Conservation (phyloP, 2,329 filamentous ascomycete genomes). For the Epichloe scottii region DNA sequence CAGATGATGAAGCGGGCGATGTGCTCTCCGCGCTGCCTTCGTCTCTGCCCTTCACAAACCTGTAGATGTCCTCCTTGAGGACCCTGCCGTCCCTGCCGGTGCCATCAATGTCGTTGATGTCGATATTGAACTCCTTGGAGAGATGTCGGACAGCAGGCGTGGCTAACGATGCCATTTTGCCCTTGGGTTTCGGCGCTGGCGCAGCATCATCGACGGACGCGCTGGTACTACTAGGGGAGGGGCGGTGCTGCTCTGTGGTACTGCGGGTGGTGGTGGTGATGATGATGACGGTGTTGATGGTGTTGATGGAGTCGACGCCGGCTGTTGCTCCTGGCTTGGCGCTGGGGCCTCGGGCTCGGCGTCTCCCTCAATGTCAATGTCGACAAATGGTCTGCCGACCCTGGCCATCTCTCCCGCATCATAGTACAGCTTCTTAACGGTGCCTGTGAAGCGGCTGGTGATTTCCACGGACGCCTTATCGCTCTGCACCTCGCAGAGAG, state of each 20-base stretch:
- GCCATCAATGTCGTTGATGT: constrained; percentile 67
- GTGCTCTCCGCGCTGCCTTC: constrained; percentile 14
- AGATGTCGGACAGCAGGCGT: constrained; percentile 88
- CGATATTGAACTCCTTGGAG: constrained; percentile 64
- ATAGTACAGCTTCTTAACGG: constrained; percentile 93
- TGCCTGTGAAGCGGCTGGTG: constrained; percentile 85
- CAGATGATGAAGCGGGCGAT: constrained; percentile 11
- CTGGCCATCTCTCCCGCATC: constrained; percentile 93
- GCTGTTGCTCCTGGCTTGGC: constrained; percentile 5
- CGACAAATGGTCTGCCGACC: constrained; percentile 86
- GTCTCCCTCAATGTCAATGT: constrained; percentile 82
- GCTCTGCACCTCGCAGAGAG: constrained; percentile 94
- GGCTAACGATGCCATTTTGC: constrained; percentile 63
- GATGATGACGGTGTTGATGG: constrained; percentile 10
- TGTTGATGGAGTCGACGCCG: constrained; percentile 16
- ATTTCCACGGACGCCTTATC: constrained; percentile 91
- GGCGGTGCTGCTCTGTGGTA: not conserved
- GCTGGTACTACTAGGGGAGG: not conserved
- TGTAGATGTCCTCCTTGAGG: constrained; percentile 80
- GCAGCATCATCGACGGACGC: constrained; percentile 2
- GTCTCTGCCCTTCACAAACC: constrained; percentile 46
- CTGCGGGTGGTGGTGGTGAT: constrained; percentile 5
- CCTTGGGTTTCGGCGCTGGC: constrained; percentile 25
- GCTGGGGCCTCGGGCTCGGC: constrained; percentile 32
- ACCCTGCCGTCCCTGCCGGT: constrained; percentile 88